Base-by-base conservation (phyloP, 2,329 filamentous ascomycete genomes). In the Cladosporium velox region DNA sequence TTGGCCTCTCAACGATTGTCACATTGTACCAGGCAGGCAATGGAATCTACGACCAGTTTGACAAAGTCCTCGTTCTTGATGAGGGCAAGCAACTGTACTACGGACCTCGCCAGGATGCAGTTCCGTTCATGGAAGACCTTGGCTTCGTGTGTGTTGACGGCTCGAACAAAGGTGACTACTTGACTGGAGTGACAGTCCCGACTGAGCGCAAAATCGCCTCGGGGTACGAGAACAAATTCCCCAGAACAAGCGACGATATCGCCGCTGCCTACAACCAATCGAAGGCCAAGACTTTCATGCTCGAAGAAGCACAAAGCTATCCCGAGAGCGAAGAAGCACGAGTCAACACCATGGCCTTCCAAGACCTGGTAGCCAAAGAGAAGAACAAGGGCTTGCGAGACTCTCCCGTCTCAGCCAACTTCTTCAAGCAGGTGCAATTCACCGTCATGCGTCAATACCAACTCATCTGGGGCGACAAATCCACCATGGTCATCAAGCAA, bases 11-110 rank as follows among this genome's bases (percentile, higher is more conserved):
- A 0, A 84, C 86, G 0, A 86, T 90, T 57, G 86, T 89, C 14
- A 89, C 87, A 0, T 79, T 90, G 0, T 91, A 91, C 73, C 89
- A 91, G 72, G 88, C 89, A 2, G 87, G 87, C 6, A 89, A 91
- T 65, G 87, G 85, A 34, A 90, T 91, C 66, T 90, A 90, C 73
- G 80, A 89, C 28, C 81, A 88, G 0, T 91, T 91, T 72, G 88
- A 91, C 73, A 91, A 91, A 72, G 88, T 90, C 0, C 80, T 91
- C 0, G 84, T 91, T 11, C 81, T 91, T 2, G 88, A 91, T 55
- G 84, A 87, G 66, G 89, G 89, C 58, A 86, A 87, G 67, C 76
- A 91, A 69, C 82, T 90, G 51, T 91, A 85, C 78, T 90, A 89
- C 69, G 89, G 89, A 0, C 83, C 87, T 0, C 79, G 82, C 69